Evolutionary conservation across 306 rosid genomes (phyloP).

Genomic region (Fragaria nilgerrensis): DNA sequence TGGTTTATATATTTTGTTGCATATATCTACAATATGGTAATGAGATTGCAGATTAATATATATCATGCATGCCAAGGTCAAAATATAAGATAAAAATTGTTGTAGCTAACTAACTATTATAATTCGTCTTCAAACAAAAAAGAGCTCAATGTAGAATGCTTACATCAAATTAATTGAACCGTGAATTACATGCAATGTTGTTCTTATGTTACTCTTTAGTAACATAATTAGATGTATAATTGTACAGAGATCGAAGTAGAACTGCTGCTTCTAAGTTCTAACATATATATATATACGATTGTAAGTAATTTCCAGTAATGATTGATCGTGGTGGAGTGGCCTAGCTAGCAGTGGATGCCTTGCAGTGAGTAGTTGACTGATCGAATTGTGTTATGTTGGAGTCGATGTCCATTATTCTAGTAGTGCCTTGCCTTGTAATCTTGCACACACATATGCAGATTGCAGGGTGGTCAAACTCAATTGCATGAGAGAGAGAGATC

Average conservation of each 20-base stretch:
- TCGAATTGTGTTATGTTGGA: background rate
- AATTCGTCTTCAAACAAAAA: background rate
- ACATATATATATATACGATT: no score
- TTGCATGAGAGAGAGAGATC: background rate
- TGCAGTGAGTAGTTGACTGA: background rate
- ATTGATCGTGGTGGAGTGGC: background rate
- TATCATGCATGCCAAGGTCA: constrained; percentile 1
- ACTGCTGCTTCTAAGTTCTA: no score
- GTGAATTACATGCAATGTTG: no score
- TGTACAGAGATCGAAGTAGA: no score
- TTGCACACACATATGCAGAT: no score
- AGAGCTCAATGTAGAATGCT: no score
- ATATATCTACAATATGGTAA: background rate
- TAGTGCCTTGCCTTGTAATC: background rate
- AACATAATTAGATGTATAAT: no score
- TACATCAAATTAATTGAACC: no score
- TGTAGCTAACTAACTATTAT: background rate
- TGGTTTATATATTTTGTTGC: background rate
- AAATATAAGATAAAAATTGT: background rate
- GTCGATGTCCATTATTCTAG: background rate
- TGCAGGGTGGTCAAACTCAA: background rate
- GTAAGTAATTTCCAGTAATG: no score
- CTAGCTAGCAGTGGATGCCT: background rate
- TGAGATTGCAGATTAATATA: background rate
- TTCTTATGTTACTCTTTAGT: no score